Evolutionary conservation across 2,329 filamentous ascomycete genomes (phyloP), one percentile per base, ranked within the genome.

Genomic region (Pseudogymnoascus sp.): DNA sequence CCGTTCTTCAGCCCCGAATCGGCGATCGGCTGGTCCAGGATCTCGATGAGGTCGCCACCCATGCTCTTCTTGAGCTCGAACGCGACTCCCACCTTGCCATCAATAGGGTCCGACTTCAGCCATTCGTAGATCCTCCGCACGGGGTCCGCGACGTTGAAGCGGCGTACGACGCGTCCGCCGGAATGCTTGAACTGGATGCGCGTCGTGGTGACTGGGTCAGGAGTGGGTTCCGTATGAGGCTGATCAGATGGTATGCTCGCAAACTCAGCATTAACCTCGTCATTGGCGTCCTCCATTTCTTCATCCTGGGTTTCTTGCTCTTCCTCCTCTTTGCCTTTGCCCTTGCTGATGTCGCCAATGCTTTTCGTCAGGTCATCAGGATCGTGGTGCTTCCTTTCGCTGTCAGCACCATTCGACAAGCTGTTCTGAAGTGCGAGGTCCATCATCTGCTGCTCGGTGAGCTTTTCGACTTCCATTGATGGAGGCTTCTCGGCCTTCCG

Each of bases 371-470:
- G 81, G 35, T 90, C 88, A 75, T 99, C 95, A 0, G 93, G 93
- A 69, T 98, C 93, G 64, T 88, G 82, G 6, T 89, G 79, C 68
- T 85, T 87, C 0, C 83, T 73, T 72, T 73, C 70, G 70, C 72
- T 66, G 70, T 73, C 73, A 59, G 72, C 76, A 16, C 74, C 76
- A 37, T 77, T 78, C 33, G 82, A 84, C 53, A 98, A 78, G 72
- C 93, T 97, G 77, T 96, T 95, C 74, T 93, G 87, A 72, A 99
- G 76, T 0, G 95, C 95, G 84, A 97, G 87, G 75, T 97, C 89
- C 69, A 99, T 79, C 92, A 96, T 96, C 77, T 99, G 93, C 60
- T 98, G 93, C 73, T 99, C 95, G 0, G 91, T 96, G 88, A 99
- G 93, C 40, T 89, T 86, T 64, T 89, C 89, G 1, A 97, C 84